Conservation (phyloP, 1,284 basidiomycete species). For the Ustilago esculenta region DNA sequence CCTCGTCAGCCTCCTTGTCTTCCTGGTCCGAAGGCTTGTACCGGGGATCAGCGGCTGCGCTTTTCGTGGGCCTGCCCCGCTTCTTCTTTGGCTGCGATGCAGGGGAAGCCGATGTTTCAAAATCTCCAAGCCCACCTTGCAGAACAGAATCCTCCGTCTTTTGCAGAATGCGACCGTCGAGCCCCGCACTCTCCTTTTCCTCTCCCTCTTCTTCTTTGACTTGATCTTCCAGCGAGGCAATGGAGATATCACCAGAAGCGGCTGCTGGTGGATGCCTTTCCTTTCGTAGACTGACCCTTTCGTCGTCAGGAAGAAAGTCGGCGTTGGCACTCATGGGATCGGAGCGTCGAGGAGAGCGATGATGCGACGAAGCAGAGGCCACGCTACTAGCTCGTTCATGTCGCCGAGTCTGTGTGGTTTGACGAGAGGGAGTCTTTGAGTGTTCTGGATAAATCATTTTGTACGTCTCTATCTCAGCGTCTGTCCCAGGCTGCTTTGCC, state of each 20-base stretch:
- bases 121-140: not conserved
- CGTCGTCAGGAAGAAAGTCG: conserved; percentile 40
- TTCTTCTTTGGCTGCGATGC: conserved; percentile 9
- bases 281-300: conserved; percentile 17
- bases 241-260: conserved; percentile 20
- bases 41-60: not conserved
- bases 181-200: not conserved
- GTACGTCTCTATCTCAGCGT: not conserved
- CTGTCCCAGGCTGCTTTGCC: not conserved
- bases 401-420: conserved; percentile 10
- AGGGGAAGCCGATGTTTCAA: not conserved
- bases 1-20: not conserved
- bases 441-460: not conserved
- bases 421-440: conserved; percentile 11
- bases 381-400: conserved; percentile 18
- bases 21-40: not conserved
- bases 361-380: conserved; percentile 23
- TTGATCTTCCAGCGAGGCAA: conserved; percentile 30
- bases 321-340: conserved; percentile 35
- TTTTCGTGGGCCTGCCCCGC: conserved; percentile 20
- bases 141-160: too few relatives aligned
- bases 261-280: conserved; percentile 20
- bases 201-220: conserved; percentile 5
- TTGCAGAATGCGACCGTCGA: too few relatives aligned
- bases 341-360: conserved; percentile 32